Percentiles rank a stretch among this genome's conserved stretches.
Evolutionary conservation across 2,329 filamentous ascomycete species (phyloP).

Genomic region (Thielaviopsis punctulata): DNA sequence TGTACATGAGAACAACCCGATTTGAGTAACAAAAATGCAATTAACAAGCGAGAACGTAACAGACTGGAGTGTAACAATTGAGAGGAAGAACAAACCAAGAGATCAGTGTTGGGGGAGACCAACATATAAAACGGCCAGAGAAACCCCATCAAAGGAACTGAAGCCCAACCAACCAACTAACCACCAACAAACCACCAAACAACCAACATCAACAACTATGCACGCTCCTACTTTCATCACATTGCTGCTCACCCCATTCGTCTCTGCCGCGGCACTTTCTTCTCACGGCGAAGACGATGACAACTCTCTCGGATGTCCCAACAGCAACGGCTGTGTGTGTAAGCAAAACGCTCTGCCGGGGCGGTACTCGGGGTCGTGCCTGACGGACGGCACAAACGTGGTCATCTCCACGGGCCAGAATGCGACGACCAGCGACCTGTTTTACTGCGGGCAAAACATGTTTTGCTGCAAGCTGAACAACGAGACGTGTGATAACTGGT

Average conservation of each 20-base stretch:
- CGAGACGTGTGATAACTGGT: slow-evolving; percentile 10
- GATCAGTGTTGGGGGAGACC: no score
- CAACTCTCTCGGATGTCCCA: neutral
- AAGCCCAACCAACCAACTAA: no score
- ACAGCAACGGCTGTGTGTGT: slow-evolving; percentile 2
- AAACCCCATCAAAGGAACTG: no score
- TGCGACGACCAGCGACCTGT: neutral
- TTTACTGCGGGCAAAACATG: slow-evolving; percentile 7
- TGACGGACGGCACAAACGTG: neutral
- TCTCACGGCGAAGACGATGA: neutral
- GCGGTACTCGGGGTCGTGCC: neutral
- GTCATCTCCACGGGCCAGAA: neutral
- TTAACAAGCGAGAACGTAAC: no score
- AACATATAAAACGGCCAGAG: no score
- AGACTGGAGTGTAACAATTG: no score
- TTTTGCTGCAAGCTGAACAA: slow-evolving; percentile 10
- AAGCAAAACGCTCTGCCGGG: neutral
- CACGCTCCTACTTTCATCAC: no score
- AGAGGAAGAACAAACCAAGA: no score
- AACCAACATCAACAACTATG: no score
- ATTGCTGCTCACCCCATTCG: neutral
- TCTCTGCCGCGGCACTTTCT: neutral
- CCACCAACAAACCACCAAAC: no score
- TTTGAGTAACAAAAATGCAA: no score
- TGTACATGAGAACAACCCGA: no score